Percentiles rank a stretch among this genome's conserved stretches.
Conservation (phyloP, 1,139 yeast genomes). For the Lodderomyces metapsilosis region DNA sequence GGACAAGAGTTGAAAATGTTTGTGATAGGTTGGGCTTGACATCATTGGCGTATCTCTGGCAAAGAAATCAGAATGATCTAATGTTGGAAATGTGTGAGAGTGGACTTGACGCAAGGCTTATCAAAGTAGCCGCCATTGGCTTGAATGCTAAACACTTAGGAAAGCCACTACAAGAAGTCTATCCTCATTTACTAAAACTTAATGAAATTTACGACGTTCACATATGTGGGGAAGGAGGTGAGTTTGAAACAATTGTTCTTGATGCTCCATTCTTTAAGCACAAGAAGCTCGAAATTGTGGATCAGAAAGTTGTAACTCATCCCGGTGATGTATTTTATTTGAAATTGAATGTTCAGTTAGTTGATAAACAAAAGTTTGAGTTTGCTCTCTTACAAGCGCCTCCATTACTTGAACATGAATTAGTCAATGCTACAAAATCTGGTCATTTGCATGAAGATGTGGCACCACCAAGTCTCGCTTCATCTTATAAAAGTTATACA, state of each 20-base stretch:
- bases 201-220: slow-evolving; percentile 76
- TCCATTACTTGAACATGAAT: slow-evolving; percentile 43
- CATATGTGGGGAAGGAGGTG: slow-evolving; percentile 98
- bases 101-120: slow-evolving; percentile 76
- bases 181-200: slow-evolving; percentile 56
- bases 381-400: slow-evolving; percentile 40
- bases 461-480: background rate
- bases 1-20: slow-evolving; percentile 90
- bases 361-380: slow-evolving; percentile 30
- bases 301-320: slow-evolving; percentile 43
- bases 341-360: slow-evolving; percentile 41
- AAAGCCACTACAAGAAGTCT: slow-evolving; percentile 57
- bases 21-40: slow-evolving; percentile 70
- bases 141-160: slow-evolving; percentile 67
- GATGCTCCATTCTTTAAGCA: slow-evolving; percentile 79
- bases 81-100: slow-evolving; percentile 79
- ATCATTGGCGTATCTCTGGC: slow-evolving; percentile 83
- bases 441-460: slow-evolving; percentile 5
- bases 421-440: slow-evolving; percentile 14
- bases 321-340: slow-evolving; percentile 67
- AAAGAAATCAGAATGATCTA: slow-evolving; percentile 72
- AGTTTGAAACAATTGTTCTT: slow-evolving; percentile 86
- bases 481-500: background rate
- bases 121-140: slow-evolving; percentile 94
- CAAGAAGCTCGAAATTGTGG: slow-evolving; percentile 48